phyloP scores from a whole-genome alignment of 805 yeast species.

The Spathaspora girioi region DNA sequence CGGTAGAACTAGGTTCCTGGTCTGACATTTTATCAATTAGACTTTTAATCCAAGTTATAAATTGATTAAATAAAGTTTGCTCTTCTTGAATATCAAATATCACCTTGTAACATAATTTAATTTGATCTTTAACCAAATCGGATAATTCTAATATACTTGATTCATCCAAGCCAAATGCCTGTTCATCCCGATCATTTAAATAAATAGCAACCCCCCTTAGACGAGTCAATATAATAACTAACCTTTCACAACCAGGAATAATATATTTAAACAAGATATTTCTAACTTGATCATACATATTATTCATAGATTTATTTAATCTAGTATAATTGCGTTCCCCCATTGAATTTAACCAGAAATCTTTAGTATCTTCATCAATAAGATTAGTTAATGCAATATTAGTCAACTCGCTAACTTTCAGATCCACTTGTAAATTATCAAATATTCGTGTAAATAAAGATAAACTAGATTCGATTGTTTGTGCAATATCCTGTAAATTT shows the following conservation, averaged over 20 bases:
- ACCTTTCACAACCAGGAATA: slow-evolving; percentile 54
- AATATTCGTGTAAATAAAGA: slow-evolving; percentile 28
- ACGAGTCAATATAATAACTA: slow-evolving; percentile 43
- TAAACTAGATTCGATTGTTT: slow-evolving; percentile 23
- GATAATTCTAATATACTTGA: slow-evolving; percentile 7
- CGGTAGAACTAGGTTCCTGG: slow-evolving; percentile 19
- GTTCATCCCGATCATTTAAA: slow-evolving; percentile 17
- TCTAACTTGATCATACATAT: slow-evolving; percentile 48
- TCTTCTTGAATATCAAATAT: slow-evolving; percentile 46
- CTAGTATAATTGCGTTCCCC: slow-evolving; percentile 64
- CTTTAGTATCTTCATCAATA: slow-evolving; percentile 45
- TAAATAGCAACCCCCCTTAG: slow-evolving; percentile 40
- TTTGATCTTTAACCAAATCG: slow-evolving; percentile 15
- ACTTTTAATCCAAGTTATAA: slow-evolving; percentile 42
- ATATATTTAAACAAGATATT: slow-evolving; percentile 46
- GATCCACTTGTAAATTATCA: slow-evolving; percentile 26
- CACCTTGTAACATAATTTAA: slow-evolving; percentile 30
- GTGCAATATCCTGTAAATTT: slow-evolving; percentile 15
- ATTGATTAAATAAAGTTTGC: slow-evolving; percentile 42
- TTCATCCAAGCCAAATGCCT: slow-evolving; percentile 9
- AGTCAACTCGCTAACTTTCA: neutral
- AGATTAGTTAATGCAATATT: slow-evolving; percentile 44
- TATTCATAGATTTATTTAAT: slow-evolving; percentile 49
- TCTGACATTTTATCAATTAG: slow-evolving; percentile 36
- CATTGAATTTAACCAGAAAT: slow-evolving; percentile 61